Evolutionary conservation across 2,329 filamentous ascomycete species (phyloP).

Genomic region (Pseudopyricularia cyperi): DNA sequence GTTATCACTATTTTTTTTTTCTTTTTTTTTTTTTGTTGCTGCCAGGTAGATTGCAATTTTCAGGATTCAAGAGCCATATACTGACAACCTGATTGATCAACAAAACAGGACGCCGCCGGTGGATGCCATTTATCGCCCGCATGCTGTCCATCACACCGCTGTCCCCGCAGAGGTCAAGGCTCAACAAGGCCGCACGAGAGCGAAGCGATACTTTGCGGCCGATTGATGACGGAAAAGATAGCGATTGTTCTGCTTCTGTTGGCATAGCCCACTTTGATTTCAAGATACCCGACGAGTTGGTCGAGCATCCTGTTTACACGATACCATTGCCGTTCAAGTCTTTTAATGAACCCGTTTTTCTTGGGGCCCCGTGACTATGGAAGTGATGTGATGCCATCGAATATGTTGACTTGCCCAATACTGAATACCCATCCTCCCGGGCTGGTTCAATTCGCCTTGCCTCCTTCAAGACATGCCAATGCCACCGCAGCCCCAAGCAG

Average conservation of each 20-base stretch:
- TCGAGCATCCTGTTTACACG: no score
- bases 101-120: constrained; percentile 62
- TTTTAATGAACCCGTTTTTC: no score
- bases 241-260: neutral
- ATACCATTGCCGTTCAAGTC: no score
- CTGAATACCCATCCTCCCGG: neutral
- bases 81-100: constrained; percentile 1
- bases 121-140: constrained; percentile 79
- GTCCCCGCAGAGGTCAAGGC: constrained; percentile 58
- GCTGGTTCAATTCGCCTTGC: constrained; percentile 7
- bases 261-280: neutral
- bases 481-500: constrained; percentile 65
- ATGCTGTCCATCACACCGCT: constrained; percentile 82
- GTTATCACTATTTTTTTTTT: neutral
- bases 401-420: neutral
- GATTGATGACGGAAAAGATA: constrained; percentile 25
- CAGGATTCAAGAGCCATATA: neutral
- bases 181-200: constrained; percentile 49
- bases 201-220: constrained; percentile 60
- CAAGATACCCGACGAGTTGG: no score
- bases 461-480: constrained; percentile 29
- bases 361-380: no score
- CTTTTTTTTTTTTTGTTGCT: neutral
- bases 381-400: no score
- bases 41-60: no score